These are phyloP conservation scores for Globisporangium abappressorium DNA, from an alignment of 352 stramenopile species.

Conservation along the genomic window DNA sequence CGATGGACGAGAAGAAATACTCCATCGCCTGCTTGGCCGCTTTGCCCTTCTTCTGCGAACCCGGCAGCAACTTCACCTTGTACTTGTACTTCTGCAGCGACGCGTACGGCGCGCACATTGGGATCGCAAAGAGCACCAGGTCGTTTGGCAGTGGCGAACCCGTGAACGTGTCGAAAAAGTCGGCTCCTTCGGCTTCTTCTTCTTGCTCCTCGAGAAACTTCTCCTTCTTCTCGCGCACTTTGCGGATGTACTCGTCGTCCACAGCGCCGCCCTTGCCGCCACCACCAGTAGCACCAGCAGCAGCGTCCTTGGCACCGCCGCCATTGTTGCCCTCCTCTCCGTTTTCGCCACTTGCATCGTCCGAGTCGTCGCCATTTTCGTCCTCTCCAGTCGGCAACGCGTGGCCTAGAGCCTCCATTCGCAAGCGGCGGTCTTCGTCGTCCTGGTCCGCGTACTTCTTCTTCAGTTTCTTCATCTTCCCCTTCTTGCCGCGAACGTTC, in stretches of 20 bases:
- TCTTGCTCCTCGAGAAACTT: constrained; percentile 84
- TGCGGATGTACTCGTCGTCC: constrained; percentile 62
- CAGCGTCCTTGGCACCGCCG: constrained; percentile 15
- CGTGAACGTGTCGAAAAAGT: constrained; percentile 87
- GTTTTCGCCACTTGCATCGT: constrained; percentile 15
- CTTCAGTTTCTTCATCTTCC: constrained; percentile 94
- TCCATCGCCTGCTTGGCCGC: constrained; percentile 86
- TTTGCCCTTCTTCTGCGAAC: constrained; percentile 90
- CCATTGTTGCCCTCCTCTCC: constrained; percentile 4
- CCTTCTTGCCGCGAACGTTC: constrained; percentile 89
- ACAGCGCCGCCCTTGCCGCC: constrained; percentile 20
- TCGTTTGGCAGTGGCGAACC: constrained; percentile 76
- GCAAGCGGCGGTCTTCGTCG: constrained; percentile 92
- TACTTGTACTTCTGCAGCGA: constrained; percentile 89
- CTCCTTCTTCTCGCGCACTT: constrained; percentile 80
- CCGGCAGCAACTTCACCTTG: constrained; percentile 90
- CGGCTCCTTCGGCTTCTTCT: constrained; percentile 65
- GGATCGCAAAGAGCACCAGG: constrained; percentile 86
- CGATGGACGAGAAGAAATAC: constrained; percentile 69
- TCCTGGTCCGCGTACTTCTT: constrained; percentile 97
- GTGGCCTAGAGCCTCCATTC: constrained; percentile 90
- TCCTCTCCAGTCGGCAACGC: constrained; percentile 25
- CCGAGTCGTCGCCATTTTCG: constrained; percentile 19
- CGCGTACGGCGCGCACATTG: constrained; percentile 89
- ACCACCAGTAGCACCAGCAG: constrained; percentile 12